A percentile compares a stretch with the other conserved stretches of the same genome.
Conservation (phyloP, 257 asterid genomes). For the Gentiana straminea region DNA sequence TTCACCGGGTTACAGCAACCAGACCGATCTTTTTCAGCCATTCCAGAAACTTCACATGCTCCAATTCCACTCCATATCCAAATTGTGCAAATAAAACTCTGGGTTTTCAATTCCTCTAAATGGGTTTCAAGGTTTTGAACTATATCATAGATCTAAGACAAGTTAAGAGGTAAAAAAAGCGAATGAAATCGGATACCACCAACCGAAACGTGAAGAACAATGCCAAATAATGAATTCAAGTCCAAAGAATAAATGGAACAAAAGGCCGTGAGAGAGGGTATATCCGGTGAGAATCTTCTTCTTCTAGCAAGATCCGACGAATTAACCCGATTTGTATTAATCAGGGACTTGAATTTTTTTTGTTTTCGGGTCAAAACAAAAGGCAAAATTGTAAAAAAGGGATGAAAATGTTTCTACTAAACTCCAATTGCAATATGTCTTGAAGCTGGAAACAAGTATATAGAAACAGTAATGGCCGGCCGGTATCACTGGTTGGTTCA, state of each 20-base stretch:
- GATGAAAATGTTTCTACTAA: neutral
- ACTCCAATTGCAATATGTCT: too few relatives aligned
- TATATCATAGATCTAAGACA: neutral
- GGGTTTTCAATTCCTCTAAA: slow-evolving; percentile 13
- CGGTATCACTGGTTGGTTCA: too few relatives aligned
- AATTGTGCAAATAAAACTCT: slow-evolving; percentile 15
- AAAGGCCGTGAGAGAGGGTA: slow-evolving; percentile 9
- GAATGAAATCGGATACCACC: too few relatives aligned
- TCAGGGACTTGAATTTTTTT: slow-evolving; percentile 14
- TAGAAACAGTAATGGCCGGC: neutral
- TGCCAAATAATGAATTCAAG: neutral
- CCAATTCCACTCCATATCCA: slow-evolving; percentile 35
- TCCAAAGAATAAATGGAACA: neutral
- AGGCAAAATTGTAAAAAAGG: neutral
- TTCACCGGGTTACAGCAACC: slow-evolving; percentile 78
- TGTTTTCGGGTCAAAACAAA: slow-evolving; percentile 18
- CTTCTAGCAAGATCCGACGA: slow-evolving; percentile 23
- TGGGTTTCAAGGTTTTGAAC: slow-evolving; percentile 5
- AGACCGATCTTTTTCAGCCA: slow-evolving; percentile 35
- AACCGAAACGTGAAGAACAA: too few relatives aligned
- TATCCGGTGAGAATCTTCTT: slow-evolving; percentile 28
- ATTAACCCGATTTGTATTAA: slow-evolving; percentile 23
- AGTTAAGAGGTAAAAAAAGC: too few relatives aligned
- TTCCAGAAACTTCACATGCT: slow-evolving; percentile 45
- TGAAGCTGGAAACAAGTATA: neutral